Evolutionary conservation across 179 eudicot species (phyloP).

Genomic region (Gypsophila paniculata): DNA sequence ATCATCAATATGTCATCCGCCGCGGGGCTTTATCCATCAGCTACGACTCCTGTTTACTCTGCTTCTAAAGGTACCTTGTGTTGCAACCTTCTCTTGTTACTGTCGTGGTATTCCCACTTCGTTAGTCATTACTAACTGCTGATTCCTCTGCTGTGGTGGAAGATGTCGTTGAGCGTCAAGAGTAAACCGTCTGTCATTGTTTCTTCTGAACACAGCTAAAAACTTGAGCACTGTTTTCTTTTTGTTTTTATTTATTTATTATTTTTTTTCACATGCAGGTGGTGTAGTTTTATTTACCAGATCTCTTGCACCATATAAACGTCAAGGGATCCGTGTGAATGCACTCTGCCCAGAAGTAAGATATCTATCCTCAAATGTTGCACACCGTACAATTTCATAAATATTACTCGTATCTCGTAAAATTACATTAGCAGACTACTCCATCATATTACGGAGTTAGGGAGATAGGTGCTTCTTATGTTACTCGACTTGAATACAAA

Average conservation of each 20-base stretch:
- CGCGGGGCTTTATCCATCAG: constrained; percentile 84
- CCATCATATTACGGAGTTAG: neutral
- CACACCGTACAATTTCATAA: neutral
- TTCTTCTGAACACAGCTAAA: constrained; percentile 4
- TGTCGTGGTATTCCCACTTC: neutral
- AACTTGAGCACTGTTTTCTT: constrained; percentile 5
- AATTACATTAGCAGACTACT: neutral
- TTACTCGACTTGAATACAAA: neutral
- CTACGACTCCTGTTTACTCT: constrained; percentile 66
- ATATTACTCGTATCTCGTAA: neutral
- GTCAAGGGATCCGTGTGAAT: constrained; percentile 78
- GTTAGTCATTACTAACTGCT: neutral
- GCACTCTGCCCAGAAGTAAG: constrained; percentile 95
- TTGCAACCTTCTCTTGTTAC: no score
- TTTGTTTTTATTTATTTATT: no score
- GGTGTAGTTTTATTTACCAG: constrained; percentile 84
- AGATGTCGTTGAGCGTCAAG: neutral
- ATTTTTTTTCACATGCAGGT: constrained; percentile 39
- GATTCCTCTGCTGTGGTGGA: neutral
- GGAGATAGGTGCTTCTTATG: neutral
- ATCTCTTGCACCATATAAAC: constrained; percentile 63
- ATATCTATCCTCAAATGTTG: constrained; percentile 17
- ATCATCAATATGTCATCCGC: constrained; percentile 79
- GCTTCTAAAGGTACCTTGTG: constrained; percentile 68
- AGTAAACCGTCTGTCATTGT: neutral